Percentiles rank a stretch among this genome's conserved stretches.
These are phyloP conservation scores for Saccharum spontaneum DNA, from an alignment of 176 grass and related monocot species.

Conservation along the genomic window DNA sequence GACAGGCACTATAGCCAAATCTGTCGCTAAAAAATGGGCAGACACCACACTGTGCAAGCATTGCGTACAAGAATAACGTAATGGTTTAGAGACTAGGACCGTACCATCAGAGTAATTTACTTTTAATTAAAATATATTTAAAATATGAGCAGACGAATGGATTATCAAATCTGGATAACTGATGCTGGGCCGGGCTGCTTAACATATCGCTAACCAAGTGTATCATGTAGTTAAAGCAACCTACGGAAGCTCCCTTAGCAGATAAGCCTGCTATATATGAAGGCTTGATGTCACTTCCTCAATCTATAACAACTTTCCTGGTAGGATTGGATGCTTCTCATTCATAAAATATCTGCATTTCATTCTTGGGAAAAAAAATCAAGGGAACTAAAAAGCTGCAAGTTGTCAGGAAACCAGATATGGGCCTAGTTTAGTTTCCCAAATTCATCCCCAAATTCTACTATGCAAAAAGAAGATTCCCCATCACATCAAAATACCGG, in stretches of 20 bases:
- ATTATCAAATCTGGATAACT: background rate
- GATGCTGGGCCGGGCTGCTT: background rate
- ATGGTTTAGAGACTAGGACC: no score
- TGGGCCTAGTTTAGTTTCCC: no score
- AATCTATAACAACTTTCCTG: background rate
- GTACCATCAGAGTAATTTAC: no score
- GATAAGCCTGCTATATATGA: background rate
- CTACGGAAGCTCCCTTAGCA: background rate
- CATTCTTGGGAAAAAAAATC: background rate
- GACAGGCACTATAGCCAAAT: background rate
- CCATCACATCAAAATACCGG: no score
- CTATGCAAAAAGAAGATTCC: no score
- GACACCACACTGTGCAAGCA: no score
- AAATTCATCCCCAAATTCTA: no score
- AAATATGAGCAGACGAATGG: background rate
- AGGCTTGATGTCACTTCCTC: slow-evolving; percentile 25
- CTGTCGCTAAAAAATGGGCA: background rate
- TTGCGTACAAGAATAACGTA: no score
- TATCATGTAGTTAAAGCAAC: slow-evolving; percentile 8
- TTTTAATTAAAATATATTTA: background rate
- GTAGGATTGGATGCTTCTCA: background rate
- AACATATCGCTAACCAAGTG: background rate
- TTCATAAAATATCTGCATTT: background rate
- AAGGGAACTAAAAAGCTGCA: background rate
- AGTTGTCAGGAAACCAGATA: background rate